A percentile compares a stretch with the other conserved stretches of the same genome.
Evolutionary conservation across 2,329 filamentous ascomycete species (phyloP).

Genomic region (Cladobotryum mycophilum): DNA sequence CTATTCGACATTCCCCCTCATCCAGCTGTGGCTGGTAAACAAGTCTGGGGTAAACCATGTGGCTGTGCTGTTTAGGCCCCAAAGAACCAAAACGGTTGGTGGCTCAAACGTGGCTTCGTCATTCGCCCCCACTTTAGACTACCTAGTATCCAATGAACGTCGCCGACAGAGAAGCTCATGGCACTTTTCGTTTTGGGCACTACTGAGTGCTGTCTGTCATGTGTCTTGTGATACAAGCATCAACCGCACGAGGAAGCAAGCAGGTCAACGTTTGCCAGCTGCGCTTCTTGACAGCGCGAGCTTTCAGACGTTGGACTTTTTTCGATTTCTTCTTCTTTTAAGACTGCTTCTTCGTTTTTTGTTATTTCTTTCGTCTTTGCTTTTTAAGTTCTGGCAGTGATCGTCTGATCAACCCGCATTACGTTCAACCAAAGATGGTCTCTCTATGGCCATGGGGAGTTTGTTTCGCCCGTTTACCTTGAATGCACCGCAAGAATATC

Average conservation of each 20-base stretch:
- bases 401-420: not conserved
- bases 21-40: not conserved
- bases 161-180: constrained; percentile 6
- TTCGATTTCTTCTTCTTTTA: not conserved
- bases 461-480: constrained; percentile 21
- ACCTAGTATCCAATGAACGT: constrained; percentile 8
- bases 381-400: not conserved
- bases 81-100: not conserved
- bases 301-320: not conserved
- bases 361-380: not conserved
- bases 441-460: constrained; percentile 84
- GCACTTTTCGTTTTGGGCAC: not conserved
- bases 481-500: not conserved
- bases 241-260: not conserved
- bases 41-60: not conserved
- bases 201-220: not conserved
- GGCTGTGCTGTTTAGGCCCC: too few relatives aligned
- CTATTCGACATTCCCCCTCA: too few relatives aligned
- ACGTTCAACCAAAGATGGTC: constrained; percentile 53
- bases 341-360: not conserved
- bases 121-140: not conserved
- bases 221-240: not conserved
- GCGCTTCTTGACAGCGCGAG: not conserved
- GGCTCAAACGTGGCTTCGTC: not conserved
- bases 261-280: not conserved